Base-by-base conservation (phyloP, 257 asterid species). In the Paraleonurus japonicus region DNA sequence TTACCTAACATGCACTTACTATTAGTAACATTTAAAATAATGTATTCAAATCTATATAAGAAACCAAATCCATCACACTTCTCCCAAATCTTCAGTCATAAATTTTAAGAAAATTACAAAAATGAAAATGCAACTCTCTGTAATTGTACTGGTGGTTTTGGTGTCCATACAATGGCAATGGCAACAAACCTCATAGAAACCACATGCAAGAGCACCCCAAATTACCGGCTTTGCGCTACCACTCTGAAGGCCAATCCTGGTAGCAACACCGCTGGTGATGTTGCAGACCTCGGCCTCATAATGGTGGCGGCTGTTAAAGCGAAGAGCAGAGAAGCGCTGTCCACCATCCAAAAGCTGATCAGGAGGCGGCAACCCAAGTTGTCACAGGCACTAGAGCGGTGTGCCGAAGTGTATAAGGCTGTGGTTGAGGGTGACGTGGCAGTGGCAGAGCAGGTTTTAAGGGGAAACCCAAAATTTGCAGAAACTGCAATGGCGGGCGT, bases 201-300 rank as follows among this genome's bases (percentile, higher is more conserved):
- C 15, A 86, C 92, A 5, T 88, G 96, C 76, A 81, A 27, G 58
- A 76, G 70, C 86, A 88, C 92, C 41, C 89, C 90, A 41, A 75
- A 85, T 80, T 90, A 86, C 82, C 35, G 66, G 1, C 94, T 90
- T 0, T 85, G 97, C 79, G 3, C 75, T 48, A 0, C 39, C 72
- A 75, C 78, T 43, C 66, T 84, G 67, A 28, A 24, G 1, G 75
- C 76, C 51, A 33, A 54, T 60, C 78, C 74, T 0, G 24, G 45
- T 0, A 76, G 78, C 75, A 11, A 71, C 70, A 11, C 47, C 15
- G 75, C 81, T 12, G 82, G 81, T 9, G 83, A 15, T 69, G 33
- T 80, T 61, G 64, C 61, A 2, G 86, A 75, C 9, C 84, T 89
- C 0, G 85, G 78, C 59, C 78, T 83, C 16, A 58, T 85, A 37